These are phyloP conservation scores for Aureobasidium uvarum DNA, from an alignment of 2,329 filamentous ascomycete genomes.

Conservation along the genomic window DNA sequence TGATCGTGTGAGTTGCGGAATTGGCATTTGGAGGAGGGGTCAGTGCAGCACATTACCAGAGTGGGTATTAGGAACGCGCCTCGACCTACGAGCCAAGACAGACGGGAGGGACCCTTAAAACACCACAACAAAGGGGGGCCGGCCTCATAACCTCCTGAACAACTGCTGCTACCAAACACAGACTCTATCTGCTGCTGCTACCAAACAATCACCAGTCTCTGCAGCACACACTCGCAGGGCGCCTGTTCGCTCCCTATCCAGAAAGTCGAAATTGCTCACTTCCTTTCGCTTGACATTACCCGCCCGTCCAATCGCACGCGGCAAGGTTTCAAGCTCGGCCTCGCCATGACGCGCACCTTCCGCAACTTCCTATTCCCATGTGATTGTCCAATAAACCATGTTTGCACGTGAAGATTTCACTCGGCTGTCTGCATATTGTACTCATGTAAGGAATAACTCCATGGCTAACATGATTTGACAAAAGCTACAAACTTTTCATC, in stretches of 20 bases:
- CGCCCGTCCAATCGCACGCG: neutral
- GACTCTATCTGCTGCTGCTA: neutral
- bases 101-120: neutral
- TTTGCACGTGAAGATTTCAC: slow-evolving; percentile 8
- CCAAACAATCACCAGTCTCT: neutral
- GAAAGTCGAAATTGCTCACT: slow-evolving; percentile 12
- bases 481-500: neutral
- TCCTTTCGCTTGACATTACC: slow-evolving; percentile 15
- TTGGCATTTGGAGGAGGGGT: slow-evolving; percentile 8
- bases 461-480: neutral
- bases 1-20: slow-evolving; percentile 22
- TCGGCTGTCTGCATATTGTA: neutral
- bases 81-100: slow-evolving; percentile 2
- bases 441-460: no score
- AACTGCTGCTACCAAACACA: neutral
- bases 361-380: neutral
- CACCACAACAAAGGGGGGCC: neutral
- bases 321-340: slow-evolving; percentile 16
- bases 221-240: neutral
- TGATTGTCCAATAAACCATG: slow-evolving; percentile 17
- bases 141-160: neutral
- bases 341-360: neutral
- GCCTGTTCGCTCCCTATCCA: neutral
- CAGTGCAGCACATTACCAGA: neutral
- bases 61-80: neutral